Base-by-base conservation (phyloP, 192 early-diverging fungal genomes). In the Phycomyces blakesleeanus region DNA sequence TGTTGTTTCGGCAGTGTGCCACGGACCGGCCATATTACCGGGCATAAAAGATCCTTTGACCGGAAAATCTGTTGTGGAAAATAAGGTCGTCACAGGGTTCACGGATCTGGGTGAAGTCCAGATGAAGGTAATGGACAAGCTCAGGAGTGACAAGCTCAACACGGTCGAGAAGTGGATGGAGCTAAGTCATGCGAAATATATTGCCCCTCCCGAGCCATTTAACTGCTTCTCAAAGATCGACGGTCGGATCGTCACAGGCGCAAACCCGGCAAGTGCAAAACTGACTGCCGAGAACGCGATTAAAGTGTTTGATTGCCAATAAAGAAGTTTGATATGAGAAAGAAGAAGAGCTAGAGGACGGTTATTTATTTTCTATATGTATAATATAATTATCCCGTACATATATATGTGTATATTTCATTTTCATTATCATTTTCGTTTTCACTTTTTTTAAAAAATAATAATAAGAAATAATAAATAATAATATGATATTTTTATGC, bases 11-110 rank as follows among this genome's bases (percentile, higher is more conserved):
- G 79, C 81, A 4, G 81, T 83, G 5, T 87, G 85, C 61, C 85
- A 87, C 51, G 91, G 88, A 2, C 83, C 86, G 2, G 89, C 89
- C 34, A 88, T 82, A 14, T 68, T 91, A 61, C 83, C 81, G 0
- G 64, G 78, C 20, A 75, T 90, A 38, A 87, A 73, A 61, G 83
- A 88, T 25, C 9, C 5, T 4, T 63, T 63, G 27, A 70, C 81
- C 57, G 89, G 88, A 3, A 78, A 77, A 22, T 76, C 78, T 6
- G 65, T 93, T 40, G 69, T 89, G 25, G 65, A 73, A 26, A 88
- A 87, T 24, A 87, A 80, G 54, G 76, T 70, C 1, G 81, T 93
- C 16, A 92, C 91, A 0, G 89, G 87, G 15, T 93, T 93, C 66
- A 78, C 87, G 15, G 83, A 86, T 61, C 64, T 67, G 51, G 91